phyloP scores from a whole-genome alignment of 208 protist genomes.

The Leishmania martiniquensis region DNA sequence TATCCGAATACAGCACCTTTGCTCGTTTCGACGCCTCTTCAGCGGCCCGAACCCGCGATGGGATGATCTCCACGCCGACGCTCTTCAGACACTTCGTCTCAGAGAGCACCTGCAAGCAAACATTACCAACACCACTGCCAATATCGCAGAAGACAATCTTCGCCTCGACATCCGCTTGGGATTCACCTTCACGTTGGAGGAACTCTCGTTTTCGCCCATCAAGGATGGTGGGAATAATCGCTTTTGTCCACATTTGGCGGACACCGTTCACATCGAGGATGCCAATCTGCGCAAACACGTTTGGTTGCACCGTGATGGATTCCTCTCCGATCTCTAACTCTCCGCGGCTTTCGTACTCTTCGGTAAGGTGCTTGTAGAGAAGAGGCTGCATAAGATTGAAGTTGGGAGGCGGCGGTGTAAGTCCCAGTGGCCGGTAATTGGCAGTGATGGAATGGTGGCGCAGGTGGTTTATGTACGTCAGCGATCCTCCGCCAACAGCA shows the following conservation, averaged over 20 bases:
- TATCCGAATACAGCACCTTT: slow-evolving; percentile 49
- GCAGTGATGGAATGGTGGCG: slow-evolving; percentile 60
- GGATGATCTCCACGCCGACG: slow-evolving; percentile 83
- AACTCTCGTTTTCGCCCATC: slow-evolving; percentile 14
- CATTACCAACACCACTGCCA: slow-evolving; percentile 83
- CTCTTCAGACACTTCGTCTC: slow-evolving; percentile 72
- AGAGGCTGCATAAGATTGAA: slow-evolving; percentile 48
- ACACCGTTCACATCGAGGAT: slow-evolving; percentile 72
- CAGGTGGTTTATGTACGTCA: slow-evolving; percentile 57
- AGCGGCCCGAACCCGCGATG: slow-evolving; percentile 59
- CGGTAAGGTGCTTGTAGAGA: slow-evolving; percentile 59
- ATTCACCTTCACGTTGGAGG: slow-evolving; percentile 30
- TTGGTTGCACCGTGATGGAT: slow-evolving; percentile 67
- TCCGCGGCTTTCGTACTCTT: slow-evolving; percentile 64
- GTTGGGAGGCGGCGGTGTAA: slow-evolving; percentile 43
- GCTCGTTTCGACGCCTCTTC: slow-evolving; percentile 49
- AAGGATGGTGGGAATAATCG: slow-evolving; percentile 51
- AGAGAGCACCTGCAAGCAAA: slow-evolving; percentile 81
- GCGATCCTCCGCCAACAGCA: slow-evolving; percentile 32
- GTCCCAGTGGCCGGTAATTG: slow-evolving; percentile 35
- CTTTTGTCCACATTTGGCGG: slow-evolving; percentile 76
- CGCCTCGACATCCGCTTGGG: slow-evolving; percentile 42
- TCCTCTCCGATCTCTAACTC: slow-evolving; percentile 70
- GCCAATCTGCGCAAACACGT: slow-evolving; percentile 83
- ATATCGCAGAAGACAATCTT: slow-evolving; percentile 84